Percentiles rank a stretch among this genome's conserved stretches.
Conservation (phyloP, 2,329 filamentous ascomycete species). For the Zymoseptoria ardabiliae region DNA sequence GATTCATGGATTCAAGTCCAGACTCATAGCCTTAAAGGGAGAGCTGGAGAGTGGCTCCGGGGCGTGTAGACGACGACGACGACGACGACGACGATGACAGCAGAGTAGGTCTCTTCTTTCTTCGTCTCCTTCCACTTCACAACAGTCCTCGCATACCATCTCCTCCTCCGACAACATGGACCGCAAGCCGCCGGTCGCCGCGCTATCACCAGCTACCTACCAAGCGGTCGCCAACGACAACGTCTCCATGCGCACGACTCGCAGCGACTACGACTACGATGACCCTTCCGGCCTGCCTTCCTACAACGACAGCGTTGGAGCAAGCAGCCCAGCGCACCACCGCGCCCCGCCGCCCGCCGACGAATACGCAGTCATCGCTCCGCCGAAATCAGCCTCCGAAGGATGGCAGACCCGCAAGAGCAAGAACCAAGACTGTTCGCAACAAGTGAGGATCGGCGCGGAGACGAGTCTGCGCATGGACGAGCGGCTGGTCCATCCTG, state of each 20-base stretch:
- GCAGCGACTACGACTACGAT: constrained; percentile 24
- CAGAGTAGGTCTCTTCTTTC: not conserved
- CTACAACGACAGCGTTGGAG: constrained; percentile 23
- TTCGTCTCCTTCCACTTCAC: not conserved
- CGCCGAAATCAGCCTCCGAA: constrained; percentile 1
- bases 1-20: not conserved
- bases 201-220: not conserved
- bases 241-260: constrained; percentile 25
- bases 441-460: constrained; percentile 6
- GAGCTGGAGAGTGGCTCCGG: not conserved
- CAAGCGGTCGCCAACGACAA: constrained; percentile 14
- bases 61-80: not conserved
- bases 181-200: constrained; percentile 1
- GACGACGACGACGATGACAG: not conserved
- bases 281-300: constrained; percentile 18
- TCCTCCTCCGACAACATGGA: not conserved
- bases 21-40: not conserved
- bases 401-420: constrained; percentile 1
- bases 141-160: not conserved
- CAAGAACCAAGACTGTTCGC: constrained; percentile 7
- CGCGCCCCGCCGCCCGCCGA: constrained; percentile 4
- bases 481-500: constrained; percentile 17
- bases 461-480: constrained; percentile 26
- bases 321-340: not conserved
- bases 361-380: constrained; percentile 14